phyloP scores from a whole-genome alignment of 805 yeast species.

The Millerago galiae region DNA sequence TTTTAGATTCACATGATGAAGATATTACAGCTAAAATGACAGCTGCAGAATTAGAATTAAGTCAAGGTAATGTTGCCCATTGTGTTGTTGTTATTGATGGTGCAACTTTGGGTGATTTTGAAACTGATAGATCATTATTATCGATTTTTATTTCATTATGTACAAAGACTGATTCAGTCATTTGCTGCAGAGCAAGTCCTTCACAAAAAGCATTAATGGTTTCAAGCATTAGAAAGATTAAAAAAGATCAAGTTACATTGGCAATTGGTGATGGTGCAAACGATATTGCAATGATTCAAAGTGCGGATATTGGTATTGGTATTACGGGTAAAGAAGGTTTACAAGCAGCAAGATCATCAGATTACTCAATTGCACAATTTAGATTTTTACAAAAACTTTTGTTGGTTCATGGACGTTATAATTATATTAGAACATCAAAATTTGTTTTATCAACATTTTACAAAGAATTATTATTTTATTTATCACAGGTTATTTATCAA shows the following conservation, averaged over 20 bases:
- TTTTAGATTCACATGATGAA: conserved; percentile 52
- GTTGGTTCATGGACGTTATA: conserved; percentile 93
- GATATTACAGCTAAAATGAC: conserved; percentile 62
- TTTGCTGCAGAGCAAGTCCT: conserved; percentile 95
- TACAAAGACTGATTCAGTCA: conserved; percentile 81
- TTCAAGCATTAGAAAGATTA: conserved; percentile 62
- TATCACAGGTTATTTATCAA: conserved; percentile 85
- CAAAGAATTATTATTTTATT: conserved; percentile 85
- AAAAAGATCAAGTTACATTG: conserved; percentile 68
- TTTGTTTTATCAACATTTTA: conserved; percentile 91
- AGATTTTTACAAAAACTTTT: conserved; percentile 74
- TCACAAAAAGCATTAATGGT: conserved; percentile 94
- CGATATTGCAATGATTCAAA: conserved; percentile 98
- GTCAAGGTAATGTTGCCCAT: conserved; percentile 77
- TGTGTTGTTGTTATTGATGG: conserved; percentile 95
- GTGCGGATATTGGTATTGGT: conserved; percentile 97
- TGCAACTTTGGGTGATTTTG: conserved; percentile 68
- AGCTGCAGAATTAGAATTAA: conserved; percentile 69
- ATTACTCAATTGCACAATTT: conserved; percentile 93
- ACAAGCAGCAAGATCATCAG: conserved; percentile 94
- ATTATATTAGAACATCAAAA: conserved; percentile 85
- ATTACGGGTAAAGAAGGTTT: conserved; percentile 96
- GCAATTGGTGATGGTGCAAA: conserved; percentile 99
- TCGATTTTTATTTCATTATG: conserved; percentile 80
- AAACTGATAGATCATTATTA: conserved; percentile 64